Conservation (phyloP, 495 filamentous ascomycete genomes). For the Sabuloglossum arenarium region DNA sequence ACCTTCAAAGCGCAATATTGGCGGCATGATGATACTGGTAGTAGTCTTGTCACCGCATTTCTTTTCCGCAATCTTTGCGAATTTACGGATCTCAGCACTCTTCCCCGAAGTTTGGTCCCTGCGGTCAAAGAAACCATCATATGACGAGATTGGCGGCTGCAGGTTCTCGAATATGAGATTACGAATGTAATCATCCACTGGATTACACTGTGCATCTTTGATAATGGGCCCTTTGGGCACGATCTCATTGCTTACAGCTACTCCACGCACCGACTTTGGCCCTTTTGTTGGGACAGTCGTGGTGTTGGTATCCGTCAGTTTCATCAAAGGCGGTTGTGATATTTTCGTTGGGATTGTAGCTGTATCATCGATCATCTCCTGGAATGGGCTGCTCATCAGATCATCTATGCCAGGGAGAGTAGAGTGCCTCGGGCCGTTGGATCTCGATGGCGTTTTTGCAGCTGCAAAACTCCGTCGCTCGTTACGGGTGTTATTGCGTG, state of each 20-base stretch:
- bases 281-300: conserved; percentile 6
- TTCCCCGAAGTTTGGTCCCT: conserved; percentile 32
- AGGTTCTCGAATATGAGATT: conserved; percentile 49
- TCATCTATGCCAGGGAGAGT: conserved; percentile 23
- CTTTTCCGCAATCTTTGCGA: conserved; percentile 32
- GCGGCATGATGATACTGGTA: conserved; percentile 30
- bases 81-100: conserved; percentile 57
- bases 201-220: conserved; percentile 69
- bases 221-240: conserved; percentile 42
- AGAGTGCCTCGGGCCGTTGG: conserved; percentile 10
- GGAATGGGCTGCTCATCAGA: conserved; percentile 46
- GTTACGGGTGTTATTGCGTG: conserved; percentile 17
- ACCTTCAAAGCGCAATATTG: conserved; percentile 46
- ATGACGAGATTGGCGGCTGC: conserved; percentile 46
- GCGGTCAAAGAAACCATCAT: conserved; percentile 60
- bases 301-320: conserved; percentile 9
- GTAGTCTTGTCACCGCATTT: conserved; percentile 30
- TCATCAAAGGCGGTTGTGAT: conserved; percentile 23
- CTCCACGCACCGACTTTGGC: conserved; percentile 7
- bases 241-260: conserved; percentile 8
- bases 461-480: conserved; percentile 32
- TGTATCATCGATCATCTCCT: conserved; percentile 30
- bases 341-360: conserved; percentile 18
- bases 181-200: conserved; percentile 53
- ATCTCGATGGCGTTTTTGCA: conserved; percentile 55